Evolutionary conservation across 2,329 filamentous ascomycete species (phyloP).

Genomic region (Alternaria sp.): DNA sequence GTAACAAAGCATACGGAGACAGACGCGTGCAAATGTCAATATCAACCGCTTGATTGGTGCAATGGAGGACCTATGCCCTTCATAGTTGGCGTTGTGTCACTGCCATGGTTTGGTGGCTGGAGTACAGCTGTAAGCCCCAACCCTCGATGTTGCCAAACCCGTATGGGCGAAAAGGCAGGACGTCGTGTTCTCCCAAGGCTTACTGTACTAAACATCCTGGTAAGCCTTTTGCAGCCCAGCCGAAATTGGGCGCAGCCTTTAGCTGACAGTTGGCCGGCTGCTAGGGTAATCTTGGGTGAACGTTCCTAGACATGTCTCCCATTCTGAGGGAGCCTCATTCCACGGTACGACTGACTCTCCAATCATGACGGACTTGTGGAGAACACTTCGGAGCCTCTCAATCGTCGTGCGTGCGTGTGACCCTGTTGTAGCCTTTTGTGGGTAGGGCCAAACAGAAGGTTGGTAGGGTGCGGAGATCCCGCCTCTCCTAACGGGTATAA

Average conservation of each 20-base stretch:
- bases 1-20: neutral
- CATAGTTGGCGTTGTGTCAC: neutral
- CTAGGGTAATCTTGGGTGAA: conserved; percentile 26
- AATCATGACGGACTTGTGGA: conserved; percentile 24
- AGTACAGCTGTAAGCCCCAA: conserved; percentile 12
- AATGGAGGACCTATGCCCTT: neutral
- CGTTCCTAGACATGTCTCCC: conserved; percentile 23
- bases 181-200: conserved; percentile 19
- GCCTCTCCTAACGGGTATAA: conserved; percentile 35
- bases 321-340: conserved; percentile 24
- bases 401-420: conserved; percentile 42
- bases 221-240: conserved; percentile 27
- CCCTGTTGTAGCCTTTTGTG: conserved; percentile 33
- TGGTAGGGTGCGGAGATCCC: conserved; percentile 32
- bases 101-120: conserved; percentile 16
- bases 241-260: conserved; percentile 18
- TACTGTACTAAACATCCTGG: conserved; percentile 29
- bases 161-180: conserved; percentile 19
- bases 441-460: conserved; percentile 27
- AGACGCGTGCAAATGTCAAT: neutral
- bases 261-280: conserved; percentile 24
- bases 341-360: conserved; percentile 31
- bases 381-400: conserved; percentile 29
- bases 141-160: conserved; percentile 5
- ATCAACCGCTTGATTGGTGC: neutral